Conservation (phyloP, 106 monocot genomes). For the Apostasia ramifera region DNA sequence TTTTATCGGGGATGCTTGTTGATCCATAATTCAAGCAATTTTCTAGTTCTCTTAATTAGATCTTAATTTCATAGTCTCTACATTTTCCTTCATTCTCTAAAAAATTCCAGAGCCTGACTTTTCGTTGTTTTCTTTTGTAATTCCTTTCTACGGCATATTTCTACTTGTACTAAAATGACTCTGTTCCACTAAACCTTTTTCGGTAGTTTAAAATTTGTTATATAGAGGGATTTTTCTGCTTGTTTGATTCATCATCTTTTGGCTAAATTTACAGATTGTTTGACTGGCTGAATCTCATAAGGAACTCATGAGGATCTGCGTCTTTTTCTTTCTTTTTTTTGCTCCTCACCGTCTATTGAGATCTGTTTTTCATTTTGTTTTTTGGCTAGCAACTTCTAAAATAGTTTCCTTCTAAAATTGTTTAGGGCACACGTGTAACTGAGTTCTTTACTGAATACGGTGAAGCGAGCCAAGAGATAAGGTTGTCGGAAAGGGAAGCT, state of each 20-base stretch:
- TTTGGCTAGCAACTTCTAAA: neutral
- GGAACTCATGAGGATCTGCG: too few relatives aligned
- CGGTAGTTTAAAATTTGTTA: too few relatives aligned
- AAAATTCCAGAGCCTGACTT: too few relatives aligned
- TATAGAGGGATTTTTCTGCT: neutral
- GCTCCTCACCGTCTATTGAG: neutral
- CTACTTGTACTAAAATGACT: too few relatives aligned
- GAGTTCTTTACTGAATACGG: conserved; percentile 90
- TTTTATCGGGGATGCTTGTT: neutral
- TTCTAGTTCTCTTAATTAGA: neutral
- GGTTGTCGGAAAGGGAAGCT: conserved; percentile 87
- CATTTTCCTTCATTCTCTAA: too few relatives aligned
- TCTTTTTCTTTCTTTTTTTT: neutral
- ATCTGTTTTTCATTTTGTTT: neutral
- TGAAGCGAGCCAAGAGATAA: conserved; percentile 71
- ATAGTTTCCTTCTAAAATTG: neutral
- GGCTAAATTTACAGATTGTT: neutral
- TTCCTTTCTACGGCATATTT: too few relatives aligned
- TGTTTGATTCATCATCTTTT: neutral
- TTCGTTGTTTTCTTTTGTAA: too few relatives aligned
- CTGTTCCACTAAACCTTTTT: too few relatives aligned
- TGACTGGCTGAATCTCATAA: neutral
- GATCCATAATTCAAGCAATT: neutral
- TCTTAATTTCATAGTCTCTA: neutral
- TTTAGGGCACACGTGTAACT: conserved; percentile 29